These are phyloP conservation scores for Phoma sp. DNA, from an alignment of 2,329 filamentous ascomycete genomes.

Conservation along the genomic window DNA sequence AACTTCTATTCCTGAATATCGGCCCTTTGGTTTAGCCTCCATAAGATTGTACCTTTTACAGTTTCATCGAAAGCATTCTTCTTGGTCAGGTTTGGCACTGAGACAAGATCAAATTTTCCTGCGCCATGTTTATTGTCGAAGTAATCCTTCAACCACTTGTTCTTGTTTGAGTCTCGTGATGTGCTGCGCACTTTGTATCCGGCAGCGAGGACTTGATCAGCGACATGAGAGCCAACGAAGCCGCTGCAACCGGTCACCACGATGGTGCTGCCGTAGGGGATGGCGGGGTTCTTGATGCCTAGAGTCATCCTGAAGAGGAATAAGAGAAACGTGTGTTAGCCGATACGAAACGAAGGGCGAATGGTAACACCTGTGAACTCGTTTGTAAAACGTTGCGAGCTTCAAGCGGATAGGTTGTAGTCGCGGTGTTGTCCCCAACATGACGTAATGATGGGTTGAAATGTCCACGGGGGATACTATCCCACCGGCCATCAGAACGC, in stretches of 20 bases:
- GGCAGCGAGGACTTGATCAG: conserved; percentile 37
- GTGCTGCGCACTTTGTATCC: conserved; percentile 49
- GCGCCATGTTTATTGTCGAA: conserved; percentile 35
- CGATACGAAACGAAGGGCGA: too few species aligned
- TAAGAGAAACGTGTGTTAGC: too few species aligned
- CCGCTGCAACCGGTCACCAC: conserved; percentile 49
- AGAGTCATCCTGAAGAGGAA: neutral
- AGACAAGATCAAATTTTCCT: conserved; percentile 37
- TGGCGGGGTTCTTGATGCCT: conserved; percentile 25
- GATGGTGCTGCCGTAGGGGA: conserved; percentile 36
- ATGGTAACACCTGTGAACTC: too few species aligned
- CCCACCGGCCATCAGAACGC: conserved; percentile 3
- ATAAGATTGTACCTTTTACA: conserved; percentile 29
- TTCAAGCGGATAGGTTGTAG: neutral
- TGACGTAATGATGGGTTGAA: conserved; percentile 11
- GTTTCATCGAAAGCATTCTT: conserved; percentile 36
- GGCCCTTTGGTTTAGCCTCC: neutral
- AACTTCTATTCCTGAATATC: too few species aligned
- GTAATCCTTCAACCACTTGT: conserved; percentile 39
- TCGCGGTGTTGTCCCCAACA: conserved; percentile 8
- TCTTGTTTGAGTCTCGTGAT: conserved; percentile 40
- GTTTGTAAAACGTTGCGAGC: neutral
- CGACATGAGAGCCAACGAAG: conserved; percentile 43
- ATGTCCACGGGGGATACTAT: too few species aligned
- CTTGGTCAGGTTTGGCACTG: conserved; percentile 38